Base-by-base conservation (phyloP, 208 protist genomes). In the Trypanosoma grayi region DNA sequence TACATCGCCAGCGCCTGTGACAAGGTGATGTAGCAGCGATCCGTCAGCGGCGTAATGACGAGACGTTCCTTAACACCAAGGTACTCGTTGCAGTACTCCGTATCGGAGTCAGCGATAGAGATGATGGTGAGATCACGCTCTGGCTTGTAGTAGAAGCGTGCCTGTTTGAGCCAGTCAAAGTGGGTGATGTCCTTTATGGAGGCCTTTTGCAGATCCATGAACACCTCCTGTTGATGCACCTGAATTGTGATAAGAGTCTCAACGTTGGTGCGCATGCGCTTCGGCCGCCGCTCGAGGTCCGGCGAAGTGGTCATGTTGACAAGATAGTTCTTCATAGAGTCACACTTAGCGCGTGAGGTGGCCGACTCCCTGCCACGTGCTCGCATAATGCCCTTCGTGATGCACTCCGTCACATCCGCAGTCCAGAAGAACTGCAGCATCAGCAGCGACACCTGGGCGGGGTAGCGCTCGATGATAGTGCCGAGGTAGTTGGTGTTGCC, bases 391-490 rank as follows among this genome's bases (percentile, higher is more conserved):
- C 88, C 88, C 43, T 85, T 86, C 53, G 76, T 80, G 63, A 98
- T 91, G 60, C 89, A 95, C 31, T 98, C 85, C 68, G 97, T 95
- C 58, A 92, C 85, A 81, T 98, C 90, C 0, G 77, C 68, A n/a
- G 96, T 98, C 96, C 96, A 98, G 73, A 98, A 86, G 61, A 98
- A 90, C 83, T 98, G 96, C 52, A 99, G 82, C 77, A 96, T 97
- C 0, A 98, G 81, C 41, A 98, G 84, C 28, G 92, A 79, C n/a
- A 98, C 86, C 77, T 98, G 94, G 43, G 96, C 95, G 5, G 94
- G 94, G 81, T 97, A 98, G 64, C 87, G 88, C 48, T 97, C 81
- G 51, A 98, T 94, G 60, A 98, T 94, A 31, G 85, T 91, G 46
- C 87, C 87, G 53, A 97, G 79, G 65, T 96, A 90, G 53, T 75